A percentile compares a stretch with the other conserved stretches of the same genome.
phyloP scores from a whole-genome alignment of 371 early-diverging fungal genomes.

The Quaeritorhiza haematococci region DNA sequence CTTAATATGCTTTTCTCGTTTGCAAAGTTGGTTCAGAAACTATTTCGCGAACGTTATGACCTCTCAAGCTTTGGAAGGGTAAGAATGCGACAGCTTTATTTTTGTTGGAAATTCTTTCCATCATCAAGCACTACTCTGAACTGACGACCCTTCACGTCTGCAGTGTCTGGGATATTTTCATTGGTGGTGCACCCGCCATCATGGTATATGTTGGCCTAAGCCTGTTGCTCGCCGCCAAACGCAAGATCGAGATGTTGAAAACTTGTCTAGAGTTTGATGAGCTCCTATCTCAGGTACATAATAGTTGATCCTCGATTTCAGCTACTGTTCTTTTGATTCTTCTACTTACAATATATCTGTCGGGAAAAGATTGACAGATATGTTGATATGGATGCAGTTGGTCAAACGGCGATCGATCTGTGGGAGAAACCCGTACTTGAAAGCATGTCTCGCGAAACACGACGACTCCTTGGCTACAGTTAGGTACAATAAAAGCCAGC shows the following conservation, averaged over 20 bases:
- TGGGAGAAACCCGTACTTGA: constrained; percentile 32
- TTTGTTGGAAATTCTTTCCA: background rate
- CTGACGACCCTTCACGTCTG: background rate
- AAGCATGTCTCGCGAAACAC: constrained; percentile 16
- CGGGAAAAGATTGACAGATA: constrained; percentile 12
- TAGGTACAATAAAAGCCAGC: too few species aligned
- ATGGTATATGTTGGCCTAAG: constrained; percentile 26
- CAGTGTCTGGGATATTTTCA: constrained; percentile 30
- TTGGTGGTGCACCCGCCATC: constrained; percentile 29
- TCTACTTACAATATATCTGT: too few species aligned
- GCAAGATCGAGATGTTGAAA: constrained; percentile 18
- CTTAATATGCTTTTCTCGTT: background rate
- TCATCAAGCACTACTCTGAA: too few species aligned
- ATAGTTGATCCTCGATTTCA: background rate
- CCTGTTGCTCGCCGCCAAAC: constrained; percentile 20
- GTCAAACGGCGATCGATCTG: constrained; percentile 29
- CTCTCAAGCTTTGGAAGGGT: constrained; percentile 26
- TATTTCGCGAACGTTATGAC: constrained; percentile 30
- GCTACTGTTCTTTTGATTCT: background rate
- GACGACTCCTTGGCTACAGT: too few species aligned
- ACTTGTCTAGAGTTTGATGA: constrained; percentile 6
- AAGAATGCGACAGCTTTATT: background rate
- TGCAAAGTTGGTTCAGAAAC: constrained; percentile 26
- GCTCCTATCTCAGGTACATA: constrained; percentile 14
- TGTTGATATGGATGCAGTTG: constrained; percentile 33